These are phyloP conservation scores for Gomphus bonarii DNA, from an alignment of 1,284 basidiomycete genomes.

Conservation along the genomic window DNA sequence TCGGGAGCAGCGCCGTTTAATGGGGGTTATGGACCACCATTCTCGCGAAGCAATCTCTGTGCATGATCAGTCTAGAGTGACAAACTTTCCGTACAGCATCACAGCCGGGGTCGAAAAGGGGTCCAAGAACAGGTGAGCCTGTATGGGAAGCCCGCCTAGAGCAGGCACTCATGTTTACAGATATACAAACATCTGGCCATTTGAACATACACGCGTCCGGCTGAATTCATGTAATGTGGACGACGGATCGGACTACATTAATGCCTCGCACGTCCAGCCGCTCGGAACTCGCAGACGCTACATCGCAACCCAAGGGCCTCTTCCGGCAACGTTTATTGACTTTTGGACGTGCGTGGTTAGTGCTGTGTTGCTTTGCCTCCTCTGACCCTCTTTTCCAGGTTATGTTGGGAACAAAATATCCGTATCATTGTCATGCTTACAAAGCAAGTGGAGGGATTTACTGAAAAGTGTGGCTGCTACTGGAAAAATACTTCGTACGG, in stretches of 20 bases:
- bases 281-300: slow-evolving; percentile 72
- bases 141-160: background rate
- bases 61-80: background rate
- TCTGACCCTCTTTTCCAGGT: slow-evolving; percentile 27
- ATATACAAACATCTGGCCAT: slow-evolving; percentile 92
- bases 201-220: slow-evolving; percentile 83
- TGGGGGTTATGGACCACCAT: slow-evolving; percentile 90
- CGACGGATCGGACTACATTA: slow-evolving; percentile 82
- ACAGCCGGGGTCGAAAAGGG: slow-evolving; percentile 95
- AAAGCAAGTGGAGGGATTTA: slow-evolving; percentile 80
- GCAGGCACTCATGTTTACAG: slow-evolving; percentile 34
- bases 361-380: slow-evolving; percentile 1
- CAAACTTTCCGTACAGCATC: slow-evolving; percentile 79
- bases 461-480: slow-evolving; percentile 87
- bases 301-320: slow-evolving; percentile 94
- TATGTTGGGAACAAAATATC: slow-evolving; percentile 75
- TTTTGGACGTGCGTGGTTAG: slow-evolving; percentile 83
- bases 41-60: slow-evolving; percentile 24
- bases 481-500: slow-evolving; percentile 75
- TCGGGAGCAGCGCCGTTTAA: slow-evolving; percentile 81
- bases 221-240: slow-evolving; percentile 35
- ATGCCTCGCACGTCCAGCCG: slow-evolving; percentile 86
- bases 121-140: slow-evolving; percentile 74
- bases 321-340: slow-evolving; percentile 82
- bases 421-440: slow-evolving; percentile 86